A percentile compares a stretch with the other conserved stretches of the same genome.
These are phyloP conservation scores for Ustilago sp. DNA, from an alignment of 1,284 basidiomycete species.

Conservation along the genomic window DNA sequence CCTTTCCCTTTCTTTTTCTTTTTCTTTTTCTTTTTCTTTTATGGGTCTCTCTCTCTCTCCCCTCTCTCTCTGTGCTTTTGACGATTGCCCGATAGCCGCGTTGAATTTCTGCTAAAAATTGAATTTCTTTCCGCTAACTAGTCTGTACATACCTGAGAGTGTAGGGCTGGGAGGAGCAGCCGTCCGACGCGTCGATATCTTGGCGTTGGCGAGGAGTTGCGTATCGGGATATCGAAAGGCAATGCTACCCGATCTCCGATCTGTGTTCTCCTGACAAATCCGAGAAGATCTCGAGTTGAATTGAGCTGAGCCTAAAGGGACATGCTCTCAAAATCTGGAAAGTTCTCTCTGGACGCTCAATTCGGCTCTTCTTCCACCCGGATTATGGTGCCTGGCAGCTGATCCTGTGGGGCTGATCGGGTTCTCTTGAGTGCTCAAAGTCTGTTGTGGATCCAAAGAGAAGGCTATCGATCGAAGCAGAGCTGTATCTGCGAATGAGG, in stretches of 20 bases:
- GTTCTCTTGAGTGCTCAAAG: no score
- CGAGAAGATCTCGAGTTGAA: constrained; percentile 18
- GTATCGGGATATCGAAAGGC: neutral
- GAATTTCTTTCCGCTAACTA: neutral
- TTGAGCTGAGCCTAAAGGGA: constrained; percentile 11
- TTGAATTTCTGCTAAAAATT: constrained; percentile 2
- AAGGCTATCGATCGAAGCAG: no score
- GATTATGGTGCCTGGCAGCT: neutral
- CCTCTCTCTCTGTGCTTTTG: neutral
- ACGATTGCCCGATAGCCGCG: neutral
- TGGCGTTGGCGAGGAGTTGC: neutral
- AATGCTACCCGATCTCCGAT: neutral
- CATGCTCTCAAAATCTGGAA: constrained; percentile 23
- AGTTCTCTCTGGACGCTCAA: constrained; percentile 14
- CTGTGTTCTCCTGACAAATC: constrained; percentile 21
- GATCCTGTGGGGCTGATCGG: no score
- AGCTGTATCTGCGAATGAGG: neutral
- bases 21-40: neutral
- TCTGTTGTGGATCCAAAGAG: no score
- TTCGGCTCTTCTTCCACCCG: constrained; percentile 7
- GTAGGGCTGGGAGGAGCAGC: neutral
- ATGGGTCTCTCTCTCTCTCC: no score
- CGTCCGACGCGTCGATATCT: constrained; percentile 25
- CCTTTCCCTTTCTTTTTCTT: neutral
- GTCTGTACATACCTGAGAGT: neutral